Conservation (phyloP, 2,329 filamentous ascomycete genomes). For the Celoporthe dispersa region DNA sequence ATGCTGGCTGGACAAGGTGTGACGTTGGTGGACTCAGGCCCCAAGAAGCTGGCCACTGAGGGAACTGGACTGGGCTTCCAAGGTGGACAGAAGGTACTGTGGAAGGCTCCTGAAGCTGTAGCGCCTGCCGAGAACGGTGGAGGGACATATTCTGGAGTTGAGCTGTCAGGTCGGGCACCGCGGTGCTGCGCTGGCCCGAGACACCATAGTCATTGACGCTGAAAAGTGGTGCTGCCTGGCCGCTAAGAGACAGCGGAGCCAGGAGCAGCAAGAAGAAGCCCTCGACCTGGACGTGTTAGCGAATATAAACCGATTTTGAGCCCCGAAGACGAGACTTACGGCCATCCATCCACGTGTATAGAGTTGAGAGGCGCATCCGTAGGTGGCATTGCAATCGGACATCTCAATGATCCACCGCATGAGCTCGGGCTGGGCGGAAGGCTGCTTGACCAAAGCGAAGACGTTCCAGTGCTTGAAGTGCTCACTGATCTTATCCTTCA, state of each 20-base stretch:
- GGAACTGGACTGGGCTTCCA: conserved; percentile 2
- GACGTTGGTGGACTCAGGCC: conserved; percentile 4
- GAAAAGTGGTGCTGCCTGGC: conserved; percentile 3
- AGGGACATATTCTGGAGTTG: conserved; percentile 18
- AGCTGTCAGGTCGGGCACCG: conserved; percentile 2
- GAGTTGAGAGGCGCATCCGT: conserved; percentile 17
- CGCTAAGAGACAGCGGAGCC: conserved; percentile 17
- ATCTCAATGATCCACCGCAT: conserved; percentile 27
- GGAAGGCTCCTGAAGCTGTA: conserved; percentile 13
- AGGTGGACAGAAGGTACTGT: not conserved
- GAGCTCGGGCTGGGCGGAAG: conserved; percentile 15
- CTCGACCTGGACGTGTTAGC: conserved; percentile 18
- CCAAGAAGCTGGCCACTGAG: conserved; percentile 24
- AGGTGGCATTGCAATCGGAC: conserved; percentile 22
- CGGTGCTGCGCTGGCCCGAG: not conserved
- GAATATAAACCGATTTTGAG: not conserved
- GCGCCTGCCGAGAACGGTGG: conserved; percentile 4
- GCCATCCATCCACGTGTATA: conserved; percentile 25
- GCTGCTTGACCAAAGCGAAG: conserved; percentile 26
- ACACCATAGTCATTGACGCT: conserved; percentile 17
- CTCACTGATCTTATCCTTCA: conserved; percentile 21
- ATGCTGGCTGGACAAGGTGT: not conserved
- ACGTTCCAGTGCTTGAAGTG: conserved; percentile 27
- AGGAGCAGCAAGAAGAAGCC: conserved; percentile 21
- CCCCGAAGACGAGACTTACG: not conserved